These are phyloP conservation scores for Leccinum solheimii DNA, from an alignment of 1,284 basidiomycete species.

Conservation along the genomic window DNA sequence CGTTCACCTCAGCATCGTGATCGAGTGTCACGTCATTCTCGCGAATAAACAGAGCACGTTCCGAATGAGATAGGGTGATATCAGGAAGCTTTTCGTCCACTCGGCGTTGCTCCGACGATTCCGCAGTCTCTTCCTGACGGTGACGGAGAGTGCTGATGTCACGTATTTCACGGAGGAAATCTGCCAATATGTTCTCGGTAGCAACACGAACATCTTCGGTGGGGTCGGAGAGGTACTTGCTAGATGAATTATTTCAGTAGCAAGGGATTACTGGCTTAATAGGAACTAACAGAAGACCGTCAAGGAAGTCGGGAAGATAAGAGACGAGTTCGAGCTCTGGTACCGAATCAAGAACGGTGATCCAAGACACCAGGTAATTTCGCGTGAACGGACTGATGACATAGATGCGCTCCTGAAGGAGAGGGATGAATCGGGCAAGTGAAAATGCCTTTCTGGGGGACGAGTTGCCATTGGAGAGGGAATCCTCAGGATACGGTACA, in stretches of 20 bases:
- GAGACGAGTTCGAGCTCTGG: slow-evolving; percentile 95
- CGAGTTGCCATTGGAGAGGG: slow-evolving; percentile 43
- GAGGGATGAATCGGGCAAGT: slow-evolving; percentile 90
- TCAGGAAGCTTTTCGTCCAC: slow-evolving; percentile 50
- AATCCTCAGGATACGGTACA: slow-evolving; percentile 60
- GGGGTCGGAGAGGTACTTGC: slow-evolving; percentile 94
- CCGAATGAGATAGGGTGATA: slow-evolving; percentile 48
- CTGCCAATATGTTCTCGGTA: slow-evolving; percentile 89
- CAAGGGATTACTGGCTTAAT: slow-evolving; percentile 7
- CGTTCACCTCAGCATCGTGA: slow-evolving; percentile 46
- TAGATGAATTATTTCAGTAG: slow-evolving; percentile 35
- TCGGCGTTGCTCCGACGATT: slow-evolving; percentile 43
- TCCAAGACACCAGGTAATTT: slow-evolving; percentile 96
- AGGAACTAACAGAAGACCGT: slow-evolving; percentile 83
- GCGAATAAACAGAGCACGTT: slow-evolving; percentile 52
- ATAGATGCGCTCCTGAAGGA: slow-evolving; percentile 91
- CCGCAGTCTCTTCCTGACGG: slow-evolving; percentile 55
- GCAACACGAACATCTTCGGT: slow-evolving; percentile 92
- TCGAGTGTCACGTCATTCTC: slow-evolving; percentile 50
- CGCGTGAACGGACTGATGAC: slow-evolving; percentile 95
- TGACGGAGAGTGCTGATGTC: slow-evolving; percentile 77
- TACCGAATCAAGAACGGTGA: slow-evolving; percentile 93
- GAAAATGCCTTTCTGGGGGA: slow-evolving; percentile 85
- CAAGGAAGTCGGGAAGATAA: slow-evolving; percentile 93
- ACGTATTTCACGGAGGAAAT: slow-evolving; percentile 92